Evolutionary conservation across 208 protist species (phyloP).

Genomic region (Acanthamoeba quina): DNA sequence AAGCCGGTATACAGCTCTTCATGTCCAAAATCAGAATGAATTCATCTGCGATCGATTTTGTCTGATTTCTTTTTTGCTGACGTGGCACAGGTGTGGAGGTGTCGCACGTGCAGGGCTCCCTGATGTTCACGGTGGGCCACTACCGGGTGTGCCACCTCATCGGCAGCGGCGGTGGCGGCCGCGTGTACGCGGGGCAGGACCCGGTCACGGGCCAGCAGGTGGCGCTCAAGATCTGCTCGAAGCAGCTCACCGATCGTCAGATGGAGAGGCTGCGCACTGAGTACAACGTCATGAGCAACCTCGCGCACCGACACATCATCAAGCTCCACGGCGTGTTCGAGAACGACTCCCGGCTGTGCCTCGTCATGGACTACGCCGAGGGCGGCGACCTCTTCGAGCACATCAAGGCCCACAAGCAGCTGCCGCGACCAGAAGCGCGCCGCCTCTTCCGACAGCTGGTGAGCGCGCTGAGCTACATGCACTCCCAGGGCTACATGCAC

Average conservation of each 20-base stretch:
- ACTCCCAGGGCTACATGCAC: conserved; percentile 56
- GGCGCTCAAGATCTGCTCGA: conserved; percentile 61
- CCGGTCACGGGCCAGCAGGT: conserved; percentile 2
- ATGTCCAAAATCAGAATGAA: no score
- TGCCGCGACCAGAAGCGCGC: neutral
- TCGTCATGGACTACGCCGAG: conserved; percentile 62
- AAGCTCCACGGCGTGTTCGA: conserved; percentile 49
- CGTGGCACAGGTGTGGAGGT: neutral
- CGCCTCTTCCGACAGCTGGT: conserved; percentile 49
- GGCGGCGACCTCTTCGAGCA: conserved; percentile 66
- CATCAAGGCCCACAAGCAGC: neutral
- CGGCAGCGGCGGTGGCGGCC: conserved; percentile 36
- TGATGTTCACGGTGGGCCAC: conserved; percentile 57
- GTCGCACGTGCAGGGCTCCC: neutral
- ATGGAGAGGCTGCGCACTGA: conserved; percentile 7
- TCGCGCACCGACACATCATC: conserved; percentile 31
- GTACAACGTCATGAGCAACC: conserved; percentile 68
- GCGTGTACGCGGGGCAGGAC: conserved; percentile 36
- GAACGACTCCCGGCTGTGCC: conserved; percentile 54
- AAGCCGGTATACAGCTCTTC: conserved; percentile 19
- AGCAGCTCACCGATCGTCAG: conserved; percentile 17
- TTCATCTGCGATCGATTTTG: neutral
- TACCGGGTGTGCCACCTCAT: conserved; percentile 43
- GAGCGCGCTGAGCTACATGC: conserved; percentile 43
- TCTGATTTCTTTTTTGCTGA: neutral